Percentiles rank a stretch among this genome's conserved stretches.
Conservation (phyloP, 2,329 filamentous ascomycete genomes). For the Fusarium sp. region DNA sequence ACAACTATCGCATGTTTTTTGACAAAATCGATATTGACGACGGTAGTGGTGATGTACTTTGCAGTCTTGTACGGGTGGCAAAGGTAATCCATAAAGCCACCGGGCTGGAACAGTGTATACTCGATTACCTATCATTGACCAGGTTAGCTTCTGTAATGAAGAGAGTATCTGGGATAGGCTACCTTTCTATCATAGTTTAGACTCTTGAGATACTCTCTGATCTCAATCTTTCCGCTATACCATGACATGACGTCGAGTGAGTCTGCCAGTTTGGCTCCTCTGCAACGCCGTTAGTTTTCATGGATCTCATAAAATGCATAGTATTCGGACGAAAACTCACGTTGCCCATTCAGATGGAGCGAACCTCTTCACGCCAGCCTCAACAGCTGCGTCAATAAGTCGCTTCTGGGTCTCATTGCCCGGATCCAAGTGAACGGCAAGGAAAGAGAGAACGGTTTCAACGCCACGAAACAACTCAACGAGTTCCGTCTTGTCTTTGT, state of each 20-base stretch:
- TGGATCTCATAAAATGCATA: no score
- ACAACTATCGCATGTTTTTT: background rate
- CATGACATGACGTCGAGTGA: background rate
- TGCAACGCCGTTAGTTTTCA: background rate
- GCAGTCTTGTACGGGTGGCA: background rate
- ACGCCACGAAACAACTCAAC: background rate
- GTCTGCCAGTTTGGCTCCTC: background rate
- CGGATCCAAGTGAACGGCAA: background rate
- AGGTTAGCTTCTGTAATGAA: accelerated
- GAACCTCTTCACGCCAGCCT: background rate
- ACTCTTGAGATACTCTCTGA: background rate
- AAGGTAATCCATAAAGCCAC: slow-evolving; percentile 14
- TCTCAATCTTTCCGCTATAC: slow-evolving; percentile 6
- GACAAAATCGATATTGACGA: background rate
- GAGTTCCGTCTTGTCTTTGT: background rate
- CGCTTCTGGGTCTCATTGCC: background rate
- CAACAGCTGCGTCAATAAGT: background rate
- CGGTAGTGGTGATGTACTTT: background rate
- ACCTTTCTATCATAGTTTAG: background rate
- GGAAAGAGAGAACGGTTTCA: background rate
- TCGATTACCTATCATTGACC: background rate
- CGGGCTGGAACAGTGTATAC: background rate
- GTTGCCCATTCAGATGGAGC: slow-evolving; percentile 14
- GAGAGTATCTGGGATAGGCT: accelerated
- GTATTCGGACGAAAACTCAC: background rate